A percentile compares a stretch with the other conserved stretches of the same genome.
phyloP scores from a whole-genome alignment of 2,329 filamentous ascomycete genomes.

The Trichoderma aggressivum region DNA sequence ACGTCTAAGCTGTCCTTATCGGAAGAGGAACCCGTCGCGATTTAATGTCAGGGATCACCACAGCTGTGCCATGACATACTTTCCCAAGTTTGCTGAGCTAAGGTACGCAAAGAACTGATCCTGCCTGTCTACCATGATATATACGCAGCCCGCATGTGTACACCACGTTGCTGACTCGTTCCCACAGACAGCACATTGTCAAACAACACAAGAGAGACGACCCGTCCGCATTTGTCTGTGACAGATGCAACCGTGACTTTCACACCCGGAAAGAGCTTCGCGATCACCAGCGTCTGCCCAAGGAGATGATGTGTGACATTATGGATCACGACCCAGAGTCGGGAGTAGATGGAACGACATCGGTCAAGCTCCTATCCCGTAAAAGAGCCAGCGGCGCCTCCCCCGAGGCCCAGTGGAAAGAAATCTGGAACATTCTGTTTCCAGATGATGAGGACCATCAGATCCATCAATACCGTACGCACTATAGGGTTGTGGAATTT shows the following conservation, averaged over 20 bases:
- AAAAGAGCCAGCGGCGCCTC: slow-evolving; percentile 39
- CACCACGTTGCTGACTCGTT: slow-evolving; percentile 11
- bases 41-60: slow-evolving; percentile 47
- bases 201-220: slow-evolving; percentile 43
- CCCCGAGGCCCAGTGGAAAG: slow-evolving; percentile 38
- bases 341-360: slow-evolving; percentile 40
- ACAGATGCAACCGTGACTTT: slow-evolving; percentile 41
- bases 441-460: slow-evolving; percentile 38
- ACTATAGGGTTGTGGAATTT: neutral
- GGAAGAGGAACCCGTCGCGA: slow-evolving; percentile 43
- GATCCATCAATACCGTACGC: slow-evolving; percentile 32
- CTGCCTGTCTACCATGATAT: neutral
- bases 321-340: slow-evolving; percentile 39
- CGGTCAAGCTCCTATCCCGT: slow-evolving; percentile 39
- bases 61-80: slow-evolving; percentile 43
- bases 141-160: neutral
- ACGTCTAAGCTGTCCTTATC: slow-evolving; percentile 42
- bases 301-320: slow-evolving; percentile 42
- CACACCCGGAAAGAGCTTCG: slow-evolving; percentile 37
- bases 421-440: slow-evolving; percentile 43
- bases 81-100: slow-evolving; percentile 41
- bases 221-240: slow-evolving; percentile 40
- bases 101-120: slow-evolving; percentile 28
- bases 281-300: slow-evolving; percentile 39
- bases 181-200: slow-evolving; percentile 39